Conservation (phyloP, 345 rosid species). For the Linum usitatissimum region DNA sequence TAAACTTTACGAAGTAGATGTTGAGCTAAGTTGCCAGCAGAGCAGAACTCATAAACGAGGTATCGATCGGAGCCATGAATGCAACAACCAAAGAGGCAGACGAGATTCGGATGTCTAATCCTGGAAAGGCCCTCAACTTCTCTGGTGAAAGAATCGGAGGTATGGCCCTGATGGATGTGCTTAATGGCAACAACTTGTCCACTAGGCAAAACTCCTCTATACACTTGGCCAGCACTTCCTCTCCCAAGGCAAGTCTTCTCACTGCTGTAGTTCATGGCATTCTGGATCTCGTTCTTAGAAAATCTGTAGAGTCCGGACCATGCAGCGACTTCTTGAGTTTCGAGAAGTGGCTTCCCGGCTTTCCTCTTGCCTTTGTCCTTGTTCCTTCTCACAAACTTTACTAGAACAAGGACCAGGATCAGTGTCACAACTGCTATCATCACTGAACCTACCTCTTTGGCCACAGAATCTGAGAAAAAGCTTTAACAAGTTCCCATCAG, state of each 20-base stretch:
- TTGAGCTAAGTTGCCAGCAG: constrained; percentile 46
- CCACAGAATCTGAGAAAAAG: constrained; percentile 22
- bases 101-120: constrained; percentile 52
- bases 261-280: constrained; percentile 28
- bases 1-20: constrained; percentile 35
- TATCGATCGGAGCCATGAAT: constrained; percentile 41
- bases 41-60: constrained; percentile 52
- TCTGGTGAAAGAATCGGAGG: constrained; percentile 33
- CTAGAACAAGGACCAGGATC: constrained; percentile 23
- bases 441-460: constrained; percentile 19
- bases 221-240: constrained; percentile 55
- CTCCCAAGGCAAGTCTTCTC: constrained; percentile 30
- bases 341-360: constrained; percentile 6
- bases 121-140: constrained; percentile 55
- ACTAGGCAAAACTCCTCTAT: constrained; percentile 49
- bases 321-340: constrained; percentile 13
- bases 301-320: constrained; percentile 46
- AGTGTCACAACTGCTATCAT: constrained; percentile 17
- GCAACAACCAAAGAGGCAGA: constrained; percentile 49
- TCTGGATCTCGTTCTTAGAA: constrained; percentile 48
- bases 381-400: constrained; percentile 23
- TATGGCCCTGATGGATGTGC: constrained; percentile 32
- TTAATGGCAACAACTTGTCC: constrained; percentile 51
- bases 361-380: constrained; percentile 13
- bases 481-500: constrained; percentile 14